phyloP scores from a whole-genome alignment of 768 basidiomycete genomes.

The Paxillus ammoniavirescens region DNA sequence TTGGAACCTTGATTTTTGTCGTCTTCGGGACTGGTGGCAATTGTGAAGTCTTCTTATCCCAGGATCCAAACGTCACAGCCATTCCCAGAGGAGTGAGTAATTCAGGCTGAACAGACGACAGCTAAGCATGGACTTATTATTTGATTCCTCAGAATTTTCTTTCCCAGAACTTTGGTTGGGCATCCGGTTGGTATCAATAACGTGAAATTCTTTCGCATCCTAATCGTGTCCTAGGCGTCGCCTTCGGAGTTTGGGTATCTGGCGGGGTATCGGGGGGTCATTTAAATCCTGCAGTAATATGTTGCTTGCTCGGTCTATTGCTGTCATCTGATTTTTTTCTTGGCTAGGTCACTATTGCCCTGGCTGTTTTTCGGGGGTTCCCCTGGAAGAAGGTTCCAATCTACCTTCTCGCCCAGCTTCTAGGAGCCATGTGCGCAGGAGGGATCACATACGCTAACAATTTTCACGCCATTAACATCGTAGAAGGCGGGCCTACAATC shows the following conservation, averaged over 20 bases:
- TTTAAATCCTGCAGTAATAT: conserved; percentile 60
- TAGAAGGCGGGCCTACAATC: conserved; percentile 49
- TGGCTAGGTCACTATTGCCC: conserved; percentile 56
- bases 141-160: conserved; percentile 9
- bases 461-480: conserved; percentile 56
- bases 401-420: conserved; percentile 57
- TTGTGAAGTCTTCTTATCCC: conserved; percentile 51
- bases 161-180: conserved; percentile 25
- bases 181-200: conserved; percentile 5
- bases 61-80: conserved; percentile 39
- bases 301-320: not conserved
- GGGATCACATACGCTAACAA: conserved; percentile 58
- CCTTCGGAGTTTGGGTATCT: conserved; percentile 63
- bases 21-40: conserved; percentile 55
- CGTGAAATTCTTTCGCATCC: not conserved
- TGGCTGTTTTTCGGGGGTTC: conserved; percentile 67
- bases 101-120: too few relatives aligned
- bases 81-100: conserved; percentile 49
- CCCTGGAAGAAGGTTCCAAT: conserved; percentile 75
- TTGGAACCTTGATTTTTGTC: conserved; percentile 52
- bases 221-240: conserved; percentile 35
- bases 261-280: conserved; percentile 68
- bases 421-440: conserved; percentile 54
- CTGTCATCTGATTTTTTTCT: not conserved
- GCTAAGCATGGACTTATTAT: not conserved